Evolutionary conservation across 257 asterid genomes (phyloP).

Genomic region (Mitragyna speciosa): DNA sequence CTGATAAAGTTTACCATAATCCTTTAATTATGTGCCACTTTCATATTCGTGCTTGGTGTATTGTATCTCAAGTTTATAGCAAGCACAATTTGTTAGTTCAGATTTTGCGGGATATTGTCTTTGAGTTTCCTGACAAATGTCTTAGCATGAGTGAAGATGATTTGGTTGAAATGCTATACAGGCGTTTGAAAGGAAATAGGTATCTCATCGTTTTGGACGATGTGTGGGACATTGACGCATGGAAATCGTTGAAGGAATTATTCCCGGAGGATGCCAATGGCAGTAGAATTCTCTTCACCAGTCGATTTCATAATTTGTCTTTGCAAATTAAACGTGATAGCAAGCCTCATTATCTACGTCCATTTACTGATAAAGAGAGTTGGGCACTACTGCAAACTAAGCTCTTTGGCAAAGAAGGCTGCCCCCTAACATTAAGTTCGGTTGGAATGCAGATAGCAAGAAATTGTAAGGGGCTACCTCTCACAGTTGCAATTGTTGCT

Average conservation of each 20-base stretch:
- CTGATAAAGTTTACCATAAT: too few species aligned
- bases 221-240: constrained; percentile 7
- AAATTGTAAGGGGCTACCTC: too few species aligned
- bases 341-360: constrained; percentile 6
- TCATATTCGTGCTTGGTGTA: too few species aligned
- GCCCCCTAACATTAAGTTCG: constrained; percentile 11
- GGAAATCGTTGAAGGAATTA: background rate
- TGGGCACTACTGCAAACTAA: constrained; percentile 18
- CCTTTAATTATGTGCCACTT: too few species aligned
- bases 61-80: too few species aligned
- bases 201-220: constrained; percentile 18
- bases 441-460: too few species aligned
- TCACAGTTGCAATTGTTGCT: too few species aligned
- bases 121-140: too few species aligned
- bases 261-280: background rate
- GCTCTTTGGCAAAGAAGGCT: background rate
- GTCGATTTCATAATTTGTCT: constrained; percentile 13
- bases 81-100: too few species aligned
- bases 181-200: background rate
- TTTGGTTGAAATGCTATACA: background rate
- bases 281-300: constrained; percentile 25
- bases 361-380: constrained; percentile 15
- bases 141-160: background rate
- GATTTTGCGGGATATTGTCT: too few species aligned
- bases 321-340: background rate